These are phyloP conservation scores for Erythrophleum ivorense DNA, from an alignment of 331 rosid genomes.

Conservation along the genomic window DNA sequence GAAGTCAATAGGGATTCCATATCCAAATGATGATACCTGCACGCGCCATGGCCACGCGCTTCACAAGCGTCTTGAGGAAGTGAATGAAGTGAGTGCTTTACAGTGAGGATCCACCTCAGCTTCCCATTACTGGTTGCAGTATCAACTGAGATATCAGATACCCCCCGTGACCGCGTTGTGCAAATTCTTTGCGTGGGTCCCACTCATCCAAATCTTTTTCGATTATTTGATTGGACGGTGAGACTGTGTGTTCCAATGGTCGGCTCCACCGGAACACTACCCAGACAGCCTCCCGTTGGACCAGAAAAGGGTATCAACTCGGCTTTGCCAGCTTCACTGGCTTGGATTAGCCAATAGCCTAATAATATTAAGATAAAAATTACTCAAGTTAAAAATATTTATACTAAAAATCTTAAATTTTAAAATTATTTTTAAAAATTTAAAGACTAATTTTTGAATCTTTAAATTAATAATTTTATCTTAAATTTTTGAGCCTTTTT, in stretches of 20 bases:
- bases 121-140: neutral
- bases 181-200: neutral
- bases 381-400: neutral
- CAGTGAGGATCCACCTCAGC: neutral
- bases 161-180: neutral
- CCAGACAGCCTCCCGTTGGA: neutral
- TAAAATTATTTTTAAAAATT: no score
- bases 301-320: neutral
- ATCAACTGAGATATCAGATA: neutral
- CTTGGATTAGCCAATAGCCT: neutral
- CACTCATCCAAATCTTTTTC: neutral
- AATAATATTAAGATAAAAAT: neutral
- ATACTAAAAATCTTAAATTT: no score
- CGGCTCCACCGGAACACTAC: neutral
- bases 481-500: no score
- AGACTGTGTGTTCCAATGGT: neutral
- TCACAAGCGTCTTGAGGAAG: neutral
- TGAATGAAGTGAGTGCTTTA: neutral
- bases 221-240: neutral
- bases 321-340: conserved; percentile 1
- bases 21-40: neutral
- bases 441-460: no score
- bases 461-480: no score
- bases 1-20: no score
- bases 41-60: neutral